Percentiles rank a stretch among this genome's conserved stretches.
Conservation (phyloP, 345 rosid genomes). For the Aegle marmelos region DNA sequence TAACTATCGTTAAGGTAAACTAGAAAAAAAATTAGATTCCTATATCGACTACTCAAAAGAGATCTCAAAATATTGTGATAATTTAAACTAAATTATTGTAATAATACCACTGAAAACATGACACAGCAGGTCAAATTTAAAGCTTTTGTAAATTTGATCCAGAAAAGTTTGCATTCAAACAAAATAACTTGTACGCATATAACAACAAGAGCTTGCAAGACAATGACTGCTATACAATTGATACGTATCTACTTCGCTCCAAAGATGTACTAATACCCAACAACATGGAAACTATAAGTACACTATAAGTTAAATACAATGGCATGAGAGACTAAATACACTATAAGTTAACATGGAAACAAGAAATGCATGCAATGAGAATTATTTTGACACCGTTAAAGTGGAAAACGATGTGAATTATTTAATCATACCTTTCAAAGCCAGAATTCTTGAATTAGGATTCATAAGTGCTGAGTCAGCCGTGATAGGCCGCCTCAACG, state of each 20-base stretch:
- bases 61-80: background rate
- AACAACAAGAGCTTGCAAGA: background rate
- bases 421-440: conserved; percentile 58
- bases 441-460: conserved; percentile 82
- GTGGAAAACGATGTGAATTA: background rate
- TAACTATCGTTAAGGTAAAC: background rate
- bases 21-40: background rate
- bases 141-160: background rate
- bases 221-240: background rate
- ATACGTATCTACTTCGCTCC: background rate
- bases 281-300: background rate
- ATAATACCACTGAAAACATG: background rate
- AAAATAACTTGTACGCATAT: background rate
- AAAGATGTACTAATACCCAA: background rate
- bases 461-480: conserved; percentile 96
- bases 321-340: background rate
- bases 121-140: background rate
- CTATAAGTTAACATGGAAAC: background rate
- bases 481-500: conserved; percentile 90
- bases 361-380: background rate
- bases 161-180: background rate
- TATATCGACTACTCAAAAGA: background rate
- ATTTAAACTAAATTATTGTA: background rate
- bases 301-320: background rate
- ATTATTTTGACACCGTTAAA: background rate